Evolutionary conservation across 768 basidiomycete genomes (phyloP).

Genomic region (Chalciporus chontae): DNA sequence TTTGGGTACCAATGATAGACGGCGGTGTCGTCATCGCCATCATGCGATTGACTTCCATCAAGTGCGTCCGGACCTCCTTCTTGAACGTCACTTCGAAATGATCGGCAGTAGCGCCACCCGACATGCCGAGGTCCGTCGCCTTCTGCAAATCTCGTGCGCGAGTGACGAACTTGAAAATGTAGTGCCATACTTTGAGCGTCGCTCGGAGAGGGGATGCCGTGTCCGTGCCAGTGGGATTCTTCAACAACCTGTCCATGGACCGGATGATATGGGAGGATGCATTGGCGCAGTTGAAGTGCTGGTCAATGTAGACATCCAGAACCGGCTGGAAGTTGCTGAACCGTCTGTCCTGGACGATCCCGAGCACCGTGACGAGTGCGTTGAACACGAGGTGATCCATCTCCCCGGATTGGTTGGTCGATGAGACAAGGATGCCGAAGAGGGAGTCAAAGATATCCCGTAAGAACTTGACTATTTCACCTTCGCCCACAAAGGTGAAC

Average conservation of each 20-base stretch:
- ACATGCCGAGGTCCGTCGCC: slow-evolving; percentile 72
- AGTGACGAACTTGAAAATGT: slow-evolving; percentile 92
- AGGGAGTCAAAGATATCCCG: slow-evolving; percentile 90
- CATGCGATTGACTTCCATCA: slow-evolving; percentile 81
- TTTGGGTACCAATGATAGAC: slow-evolving; percentile 95
- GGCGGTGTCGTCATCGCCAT: slow-evolving; percentile 78
- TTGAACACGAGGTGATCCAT: slow-evolving; percentile 88
- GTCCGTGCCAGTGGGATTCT: slow-evolving; percentile 66
- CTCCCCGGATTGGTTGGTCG: slow-evolving; percentile 68
- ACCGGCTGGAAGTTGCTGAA: slow-evolving; percentile 96
- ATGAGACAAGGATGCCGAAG: slow-evolving; percentile 82
- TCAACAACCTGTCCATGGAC: slow-evolving; percentile 81
- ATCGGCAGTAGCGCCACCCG: slow-evolving; percentile 77
- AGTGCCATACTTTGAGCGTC: slow-evolving; percentile 95
- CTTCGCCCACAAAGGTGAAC: slow-evolving; percentile 91
- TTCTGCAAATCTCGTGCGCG: slow-evolving; percentile 89
- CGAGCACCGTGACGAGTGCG: slow-evolving; percentile 85
- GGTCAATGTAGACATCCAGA: slow-evolving; percentile 88
- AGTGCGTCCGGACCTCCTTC: slow-evolving; percentile 72
- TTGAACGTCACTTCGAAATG: slow-evolving; percentile 85
- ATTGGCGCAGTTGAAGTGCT: slow-evolving; percentile 77
- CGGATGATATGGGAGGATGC: slow-evolving; percentile 83
- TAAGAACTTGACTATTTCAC: slow-evolving; percentile 91
- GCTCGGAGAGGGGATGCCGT: slow-evolving; percentile 78
- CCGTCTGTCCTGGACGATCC: slow-evolving; percentile 88